These are phyloP conservation scores for Ogataea ganodermae DNA, from an alignment of 805 yeast genomes.

Conservation along the genomic window DNA sequence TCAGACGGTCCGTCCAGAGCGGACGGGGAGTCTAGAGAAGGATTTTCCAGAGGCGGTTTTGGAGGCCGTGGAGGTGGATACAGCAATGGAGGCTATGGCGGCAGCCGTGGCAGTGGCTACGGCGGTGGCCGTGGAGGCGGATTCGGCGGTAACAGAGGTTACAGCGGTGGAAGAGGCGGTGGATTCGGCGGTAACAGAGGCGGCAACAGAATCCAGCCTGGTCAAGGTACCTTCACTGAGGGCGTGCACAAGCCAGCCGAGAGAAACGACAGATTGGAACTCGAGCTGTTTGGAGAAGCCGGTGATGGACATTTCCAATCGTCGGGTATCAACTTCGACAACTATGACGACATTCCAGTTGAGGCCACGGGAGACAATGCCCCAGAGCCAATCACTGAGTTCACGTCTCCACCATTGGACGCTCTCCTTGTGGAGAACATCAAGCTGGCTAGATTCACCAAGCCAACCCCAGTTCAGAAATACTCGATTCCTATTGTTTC, in stretches of 20 bases:
- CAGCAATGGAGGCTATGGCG: conserved; percentile 33
- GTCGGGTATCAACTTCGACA: conserved; percentile 97
- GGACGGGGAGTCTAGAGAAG: conserved; percentile 33
- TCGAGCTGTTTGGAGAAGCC: conserved; percentile 78
- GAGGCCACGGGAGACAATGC: conserved; percentile 95
- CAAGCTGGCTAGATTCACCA: conserved; percentile 82
- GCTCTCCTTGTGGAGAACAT: conserved; percentile 83
- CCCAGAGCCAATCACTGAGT: conserved; percentile 88
- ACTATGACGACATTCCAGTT: conserved; percentile 97
- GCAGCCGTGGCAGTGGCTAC: conserved; percentile 37
- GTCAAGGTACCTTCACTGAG: conserved; percentile 81
- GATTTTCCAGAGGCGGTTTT: conserved; percentile 32
- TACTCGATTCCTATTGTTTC: conserved; percentile 82
- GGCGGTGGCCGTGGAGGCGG: conserved; percentile 36
- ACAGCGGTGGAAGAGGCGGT: conserved; percentile 36
- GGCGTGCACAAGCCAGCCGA: conserved; percentile 88
- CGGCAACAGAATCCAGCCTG: conserved; percentile 40
- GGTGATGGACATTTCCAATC: conserved; percentile 80
- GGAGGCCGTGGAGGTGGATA: conserved; percentile 33
- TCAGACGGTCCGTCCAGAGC: conserved; percentile 31
- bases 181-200: conserved; percentile 39
- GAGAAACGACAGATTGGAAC: conserved; percentile 67
- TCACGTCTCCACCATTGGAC: conserved; percentile 92
- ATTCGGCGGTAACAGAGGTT: conserved; percentile 35
- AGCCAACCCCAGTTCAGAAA: conserved; percentile 95